A percentile compares a stretch with the other conserved stretches of the same genome.
Evolutionary conservation across 2,329 filamentous ascomycete genomes (phyloP).

Genomic region (Fusarium papillatum): DNA sequence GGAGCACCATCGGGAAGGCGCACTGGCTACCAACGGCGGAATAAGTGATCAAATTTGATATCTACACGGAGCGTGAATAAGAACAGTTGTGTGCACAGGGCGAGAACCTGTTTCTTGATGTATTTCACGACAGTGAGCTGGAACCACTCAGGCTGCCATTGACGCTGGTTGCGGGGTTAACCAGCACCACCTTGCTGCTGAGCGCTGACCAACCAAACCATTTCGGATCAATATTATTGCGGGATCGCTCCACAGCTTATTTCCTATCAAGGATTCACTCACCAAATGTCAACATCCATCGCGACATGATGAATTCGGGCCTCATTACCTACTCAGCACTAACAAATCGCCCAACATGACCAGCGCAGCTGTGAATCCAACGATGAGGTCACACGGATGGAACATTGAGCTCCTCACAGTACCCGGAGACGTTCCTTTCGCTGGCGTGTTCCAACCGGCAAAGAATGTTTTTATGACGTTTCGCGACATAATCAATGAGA

Average conservation of each 20-base stretch:
- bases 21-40: too few relatives aligned
- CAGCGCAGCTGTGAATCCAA: background rate
- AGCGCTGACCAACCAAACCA: background rate
- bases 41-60: too few relatives aligned
- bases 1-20: too few relatives aligned
- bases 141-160: too few relatives aligned
- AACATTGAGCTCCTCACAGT: constrained; percentile 4
- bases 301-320: background rate
- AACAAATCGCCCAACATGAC: background rate
- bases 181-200: background rate
- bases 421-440: background rate
- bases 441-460: constrained; percentile 1
- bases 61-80: too few relatives aligned
- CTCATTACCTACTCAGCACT: background rate
- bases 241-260: background rate
- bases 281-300: background rate
- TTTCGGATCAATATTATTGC: background rate
- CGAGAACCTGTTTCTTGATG: too few relatives aligned
- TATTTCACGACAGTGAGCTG: too few relatives aligned
- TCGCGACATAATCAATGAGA: constrained; percentile 6
- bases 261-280: background rate
- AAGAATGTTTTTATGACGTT: background rate
- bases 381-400: background rate
- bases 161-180: background rate
- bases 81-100: too few relatives aligned